These are phyloP conservation scores for Crassisporium funariophilum DNA, from an alignment of 768 basidiomycete genomes.

Conservation along the genomic window DNA sequence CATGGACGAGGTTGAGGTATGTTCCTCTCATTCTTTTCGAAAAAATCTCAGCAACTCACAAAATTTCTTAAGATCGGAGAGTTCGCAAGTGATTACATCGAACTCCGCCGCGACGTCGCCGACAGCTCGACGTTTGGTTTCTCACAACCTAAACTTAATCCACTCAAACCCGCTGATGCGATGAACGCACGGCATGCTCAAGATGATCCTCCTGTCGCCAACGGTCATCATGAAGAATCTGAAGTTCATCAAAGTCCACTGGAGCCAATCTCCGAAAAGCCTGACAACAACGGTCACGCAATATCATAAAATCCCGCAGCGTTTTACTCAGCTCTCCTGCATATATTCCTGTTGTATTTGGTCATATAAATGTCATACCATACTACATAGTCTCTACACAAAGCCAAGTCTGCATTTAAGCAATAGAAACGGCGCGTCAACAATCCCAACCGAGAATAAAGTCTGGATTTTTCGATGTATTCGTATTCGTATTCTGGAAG, in stretches of 20 bases:
- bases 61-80: slow-evolving; percentile 54
- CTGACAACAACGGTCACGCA: slow-evolving; percentile 21
- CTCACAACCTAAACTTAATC: slow-evolving; percentile 23
- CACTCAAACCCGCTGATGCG: slow-evolving; percentile 32
- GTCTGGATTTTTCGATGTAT: slow-evolving; percentile 27
- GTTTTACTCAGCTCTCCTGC: background rate
- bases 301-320: no score
- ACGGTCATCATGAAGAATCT: slow-evolving; percentile 4
- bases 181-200: slow-evolving; percentile 30
- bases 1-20: slow-evolving; percentile 73
- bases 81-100: slow-evolving; percentile 69
- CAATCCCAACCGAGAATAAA: slow-evolving; percentile 83
- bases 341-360: slow-evolving; percentile 14
- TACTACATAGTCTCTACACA: slow-evolving; percentile 11
- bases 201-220: slow-evolving; percentile 9
- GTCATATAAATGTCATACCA: slow-evolving; percentile 17
- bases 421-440: no score
- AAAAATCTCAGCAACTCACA: background rate
- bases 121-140: slow-evolving; percentile 51
- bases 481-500: no score
- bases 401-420: no score
- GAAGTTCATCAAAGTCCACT: slow-evolving; percentile 6
- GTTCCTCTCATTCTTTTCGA: slow-evolving; percentile 13
- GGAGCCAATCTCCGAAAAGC: slow-evolving; percentile 32
- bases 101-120: slow-evolving; percentile 65